Evolutionary conservation across 163 green algal species (phyloP).

Genomic region (Trebouxia gelatinosa): DNA sequence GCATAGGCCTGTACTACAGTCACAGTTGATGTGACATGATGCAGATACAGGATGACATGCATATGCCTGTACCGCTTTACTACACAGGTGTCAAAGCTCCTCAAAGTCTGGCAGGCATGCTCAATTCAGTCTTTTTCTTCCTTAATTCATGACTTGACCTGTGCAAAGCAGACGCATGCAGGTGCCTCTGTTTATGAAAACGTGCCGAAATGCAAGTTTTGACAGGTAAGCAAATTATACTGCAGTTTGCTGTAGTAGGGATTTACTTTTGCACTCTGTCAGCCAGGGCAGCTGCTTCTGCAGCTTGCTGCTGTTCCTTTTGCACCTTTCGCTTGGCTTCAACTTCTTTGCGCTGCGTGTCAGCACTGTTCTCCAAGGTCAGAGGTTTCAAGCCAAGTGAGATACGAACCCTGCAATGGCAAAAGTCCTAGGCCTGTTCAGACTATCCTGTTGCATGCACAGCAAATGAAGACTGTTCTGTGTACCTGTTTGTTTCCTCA

Average conservation of each 20-base stretch:
- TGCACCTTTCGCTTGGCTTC: conserved; percentile 34
- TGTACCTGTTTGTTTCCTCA: conserved; percentile 82
- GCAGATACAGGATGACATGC: too few species aligned
- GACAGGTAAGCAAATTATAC: background rate
- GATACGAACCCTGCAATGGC: conserved; percentile 63
- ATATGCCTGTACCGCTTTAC: too few species aligned
- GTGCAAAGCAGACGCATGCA: too few species aligned
- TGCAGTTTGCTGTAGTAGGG: background rate
- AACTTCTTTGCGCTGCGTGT: conserved; percentile 36
- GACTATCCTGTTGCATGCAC: background rate
- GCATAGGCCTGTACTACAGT: too few species aligned
- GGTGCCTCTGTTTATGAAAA: too few species aligned
- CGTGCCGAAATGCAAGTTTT: too few species aligned
- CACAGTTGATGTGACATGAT: too few species aligned
- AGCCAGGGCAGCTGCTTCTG: conserved; percentile 47
- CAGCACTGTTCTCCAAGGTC: conserved; percentile 37
- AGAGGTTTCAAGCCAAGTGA: conserved; percentile 77
- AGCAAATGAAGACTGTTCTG: background rate
- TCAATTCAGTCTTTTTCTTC: too few species aligned
- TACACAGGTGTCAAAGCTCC: too few species aligned
- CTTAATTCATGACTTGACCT: too few species aligned
- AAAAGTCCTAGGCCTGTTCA: too few species aligned
- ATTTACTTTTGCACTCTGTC: conserved; percentile 45
- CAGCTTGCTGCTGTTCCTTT: conserved; percentile 43
- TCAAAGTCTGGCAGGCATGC: too few species aligned